Evolutionary conservation across 352 stramenopile genomes (phyloP).

Genomic region (Pythium dissotocum): DNA sequence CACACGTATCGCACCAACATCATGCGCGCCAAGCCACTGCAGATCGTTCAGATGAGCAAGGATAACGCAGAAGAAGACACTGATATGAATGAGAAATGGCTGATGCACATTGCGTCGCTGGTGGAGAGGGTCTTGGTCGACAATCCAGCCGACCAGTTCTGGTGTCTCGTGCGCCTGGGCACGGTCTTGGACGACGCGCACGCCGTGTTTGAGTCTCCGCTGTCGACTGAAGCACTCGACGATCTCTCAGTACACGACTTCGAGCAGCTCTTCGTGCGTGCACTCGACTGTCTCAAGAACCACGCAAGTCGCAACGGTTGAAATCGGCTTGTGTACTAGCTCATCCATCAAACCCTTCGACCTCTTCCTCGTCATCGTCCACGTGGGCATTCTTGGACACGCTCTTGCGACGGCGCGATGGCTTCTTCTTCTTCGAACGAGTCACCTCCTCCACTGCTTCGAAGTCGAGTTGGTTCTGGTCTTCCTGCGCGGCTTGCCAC

Average conservation of each 20-base stretch:
- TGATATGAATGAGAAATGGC: neutral
- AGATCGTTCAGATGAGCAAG: neutral
- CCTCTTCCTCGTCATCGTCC: conserved; percentile 41
- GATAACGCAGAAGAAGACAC: neutral
- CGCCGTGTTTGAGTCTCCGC: conserved; percentile 41
- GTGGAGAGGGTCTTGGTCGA: conserved; percentile 21
- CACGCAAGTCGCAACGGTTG: neutral
- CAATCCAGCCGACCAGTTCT: conserved; percentile 60
- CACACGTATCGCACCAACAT: conserved; percentile 24
- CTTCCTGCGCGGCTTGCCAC: conserved; percentile 51
- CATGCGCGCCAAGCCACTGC: conserved; percentile 7
- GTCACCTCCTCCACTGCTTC: conserved; percentile 41
- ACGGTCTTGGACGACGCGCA: conserved; percentile 59
- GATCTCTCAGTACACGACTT: conserved; percentile 48
- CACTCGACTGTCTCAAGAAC: conserved; percentile 43
- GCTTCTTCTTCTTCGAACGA: conserved; percentile 32
- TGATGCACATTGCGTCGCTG: conserved; percentile 7
- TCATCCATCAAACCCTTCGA: conserved; percentile 36
- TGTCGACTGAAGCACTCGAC: conserved; percentile 40
- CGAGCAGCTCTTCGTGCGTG: conserved; percentile 68
- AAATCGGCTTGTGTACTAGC: neutral
- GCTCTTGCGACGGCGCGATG: conserved; percentile 40
- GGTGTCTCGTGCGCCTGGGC: conserved; percentile 63
- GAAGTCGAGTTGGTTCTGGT: conserved; percentile 74
- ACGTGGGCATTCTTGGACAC: conserved; percentile 27